Evolutionary conservation across 1,139 yeast genomes (phyloP).

Genomic region (Scheffersomyces insectosa): DNA sequence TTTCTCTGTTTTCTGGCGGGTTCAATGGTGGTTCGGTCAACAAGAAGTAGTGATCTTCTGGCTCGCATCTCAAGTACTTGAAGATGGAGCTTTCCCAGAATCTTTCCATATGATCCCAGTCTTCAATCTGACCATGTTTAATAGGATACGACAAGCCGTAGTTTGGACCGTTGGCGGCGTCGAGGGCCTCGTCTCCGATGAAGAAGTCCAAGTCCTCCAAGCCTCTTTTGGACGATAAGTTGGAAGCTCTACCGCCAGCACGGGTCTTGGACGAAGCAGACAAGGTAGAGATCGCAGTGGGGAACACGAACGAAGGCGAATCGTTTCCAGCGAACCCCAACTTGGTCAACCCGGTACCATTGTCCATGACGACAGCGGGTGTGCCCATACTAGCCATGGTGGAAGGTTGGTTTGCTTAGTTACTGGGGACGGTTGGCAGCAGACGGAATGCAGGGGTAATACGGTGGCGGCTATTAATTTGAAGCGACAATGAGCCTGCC

Average conservation of each 20-base stretch:
- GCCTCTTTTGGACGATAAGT: slow-evolving; percentile 73
- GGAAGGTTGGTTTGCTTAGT: background rate
- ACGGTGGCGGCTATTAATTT: no score
- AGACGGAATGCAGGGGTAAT: no score
- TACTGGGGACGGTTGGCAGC: no score
- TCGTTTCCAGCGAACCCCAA: slow-evolving; percentile 99
- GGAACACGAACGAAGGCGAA: slow-evolving; percentile 94
- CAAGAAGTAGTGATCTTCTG: slow-evolving; percentile 95
- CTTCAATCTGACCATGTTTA: slow-evolving; percentile 96
- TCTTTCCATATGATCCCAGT: slow-evolving; percentile 99
- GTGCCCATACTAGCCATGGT: slow-evolving; percentile 64
- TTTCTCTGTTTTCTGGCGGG: slow-evolving; percentile 98
- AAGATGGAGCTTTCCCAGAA: slow-evolving; percentile 98
- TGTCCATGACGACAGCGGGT: slow-evolving; percentile 97
- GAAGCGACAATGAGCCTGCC: no score
- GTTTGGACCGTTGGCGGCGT: slow-evolving; percentile 86
- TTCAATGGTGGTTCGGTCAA: slow-evolving; percentile 97
- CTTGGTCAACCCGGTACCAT: slow-evolving; percentile 97
- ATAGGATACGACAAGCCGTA: slow-evolving; percentile 91
- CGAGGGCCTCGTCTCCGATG: slow-evolving; percentile 93
- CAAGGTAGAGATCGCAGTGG: slow-evolving; percentile 94
- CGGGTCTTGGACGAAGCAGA: slow-evolving; percentile 44
- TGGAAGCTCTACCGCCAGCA: slow-evolving; percentile 22
- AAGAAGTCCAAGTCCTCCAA: slow-evolving; percentile 93
- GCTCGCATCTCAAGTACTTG: slow-evolving; percentile 94